Percentiles rank a stretch among this genome's conserved stretches.
Conservation (phyloP, 768 basidiomycete species). For the Pulveroboletus sp. region DNA sequence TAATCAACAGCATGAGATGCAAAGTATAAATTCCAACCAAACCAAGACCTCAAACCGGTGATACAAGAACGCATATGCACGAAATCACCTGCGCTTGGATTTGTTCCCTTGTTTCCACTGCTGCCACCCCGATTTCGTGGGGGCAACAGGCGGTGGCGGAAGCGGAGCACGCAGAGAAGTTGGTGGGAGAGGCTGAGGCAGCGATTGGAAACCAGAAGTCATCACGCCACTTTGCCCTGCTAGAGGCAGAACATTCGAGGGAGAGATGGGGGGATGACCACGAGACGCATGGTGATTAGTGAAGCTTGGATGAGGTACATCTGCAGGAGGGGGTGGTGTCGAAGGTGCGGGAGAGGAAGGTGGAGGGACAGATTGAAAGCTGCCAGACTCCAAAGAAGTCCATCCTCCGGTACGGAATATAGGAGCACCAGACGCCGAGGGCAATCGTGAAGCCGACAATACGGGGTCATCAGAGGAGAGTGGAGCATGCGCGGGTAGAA, state of each 20-base stretch:
- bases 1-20: neutral
- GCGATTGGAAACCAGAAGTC: conserved; percentile 12
- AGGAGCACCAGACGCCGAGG: conserved; percentile 31
- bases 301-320: conserved; percentile 1
- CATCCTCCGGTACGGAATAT: conserved; percentile 60
- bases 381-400: conserved; percentile 58
- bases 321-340: conserved; percentile 11
- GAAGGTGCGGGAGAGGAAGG: conserved; percentile 15
- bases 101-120: conserved; percentile 36
- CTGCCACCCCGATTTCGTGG: conserved; percentile 48
- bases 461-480: conserved; percentile 13
- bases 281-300: conserved; percentile 8
- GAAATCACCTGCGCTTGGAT: conserved; percentile 19
- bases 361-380: conserved; percentile 25
- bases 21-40: conserved; percentile 2
- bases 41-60: neutral
- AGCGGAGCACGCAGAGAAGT: conserved; percentile 11
- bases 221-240: neutral
- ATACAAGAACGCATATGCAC: neutral
- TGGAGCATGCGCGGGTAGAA: conserved; percentile 13
- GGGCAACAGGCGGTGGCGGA: conserved; percentile 18
- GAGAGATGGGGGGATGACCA: conserved; percentile 11
- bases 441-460: conserved; percentile 15
- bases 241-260: conserved; percentile 3
- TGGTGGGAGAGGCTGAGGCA: conserved; percentile 4